Evolutionary conservation across 345 rosid species (phyloP).

Genomic region (Arabidopsis suecica): DNA sequence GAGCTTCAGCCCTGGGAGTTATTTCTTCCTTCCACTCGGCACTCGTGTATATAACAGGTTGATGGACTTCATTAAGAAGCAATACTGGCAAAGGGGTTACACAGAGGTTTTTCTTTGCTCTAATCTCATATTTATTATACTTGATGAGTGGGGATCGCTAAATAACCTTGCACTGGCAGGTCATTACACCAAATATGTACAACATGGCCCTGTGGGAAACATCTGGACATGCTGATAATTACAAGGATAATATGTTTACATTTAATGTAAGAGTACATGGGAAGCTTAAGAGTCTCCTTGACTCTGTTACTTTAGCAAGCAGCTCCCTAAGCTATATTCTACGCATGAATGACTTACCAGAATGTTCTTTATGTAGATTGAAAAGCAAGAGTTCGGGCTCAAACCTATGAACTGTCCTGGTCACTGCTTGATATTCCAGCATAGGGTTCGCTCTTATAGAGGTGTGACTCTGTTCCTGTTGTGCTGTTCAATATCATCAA

Average conservation of each 20-base stretch:
- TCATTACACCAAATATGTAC: slow-evolving; percentile 88
- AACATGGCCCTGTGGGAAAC: slow-evolving; percentile 98
- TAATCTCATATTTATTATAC: slow-evolving; percentile 7
- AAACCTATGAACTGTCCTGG: slow-evolving; percentile 99
- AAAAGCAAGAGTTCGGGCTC: slow-evolving; percentile 93
- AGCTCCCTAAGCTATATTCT: slow-evolving; percentile 14
- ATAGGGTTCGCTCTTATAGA: slow-evolving; percentile 87
- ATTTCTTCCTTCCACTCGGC: slow-evolving; percentile 95
- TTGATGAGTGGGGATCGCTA: slow-evolving; percentile 29
- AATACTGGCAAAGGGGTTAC: slow-evolving; percentile 87
- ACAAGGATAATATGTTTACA: slow-evolving; percentile 95
- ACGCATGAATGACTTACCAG: slow-evolving; percentile 5
- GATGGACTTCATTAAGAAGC: slow-evolving; percentile 71
- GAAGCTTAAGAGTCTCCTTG: slow-evolving; percentile 20
- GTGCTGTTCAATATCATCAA: slow-evolving; percentile 14
- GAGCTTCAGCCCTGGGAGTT: slow-evolving; percentile 92
- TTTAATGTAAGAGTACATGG: slow-evolving; percentile 66
- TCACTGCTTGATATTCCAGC: slow-evolving; percentile 95
- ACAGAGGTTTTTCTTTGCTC: slow-evolving; percentile 64
- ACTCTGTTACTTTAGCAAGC: slow-evolving; percentile 21
- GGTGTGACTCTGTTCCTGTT: slow-evolving; percentile 48
- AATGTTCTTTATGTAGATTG: slow-evolving; percentile 61
- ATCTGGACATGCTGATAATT: slow-evolving; percentile 95
- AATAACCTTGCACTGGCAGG: slow-evolving; percentile 58
- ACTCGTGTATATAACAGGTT: slow-evolving; percentile 87